A percentile compares a stretch with the other conserved stretches of the same genome.
Evolutionary conservation across 2,329 filamentous ascomycete species (phyloP).

Genomic region (Fusarium sp.): DNA sequence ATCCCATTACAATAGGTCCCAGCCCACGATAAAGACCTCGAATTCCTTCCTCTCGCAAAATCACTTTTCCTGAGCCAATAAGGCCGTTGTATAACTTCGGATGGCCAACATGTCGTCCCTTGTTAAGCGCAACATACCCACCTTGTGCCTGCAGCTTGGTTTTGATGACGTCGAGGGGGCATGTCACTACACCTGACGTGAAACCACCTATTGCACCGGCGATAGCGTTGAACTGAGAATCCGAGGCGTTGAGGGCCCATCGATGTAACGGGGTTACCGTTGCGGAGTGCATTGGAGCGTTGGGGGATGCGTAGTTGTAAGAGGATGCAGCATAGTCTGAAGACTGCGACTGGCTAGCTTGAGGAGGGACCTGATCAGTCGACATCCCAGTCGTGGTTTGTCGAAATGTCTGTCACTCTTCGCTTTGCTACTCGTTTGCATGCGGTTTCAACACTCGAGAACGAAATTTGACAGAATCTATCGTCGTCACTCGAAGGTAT

Average conservation of each 20-base stretch:
- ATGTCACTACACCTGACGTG: conserved; percentile 93
- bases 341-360: conserved; percentile 50
- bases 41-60: conserved; percentile 89
- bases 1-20: conserved; percentile 93
- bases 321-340: conserved; percentile 55
- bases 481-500: conserved; percentile 10
- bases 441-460: conserved; percentile 14
- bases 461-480: conserved; percentile 11
- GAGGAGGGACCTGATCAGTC: conserved; percentile 60
- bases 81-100: conserved; percentile 84
- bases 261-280: conserved; percentile 62
- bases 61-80: conserved; percentile 85
- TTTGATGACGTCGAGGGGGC: conserved; percentile 98
- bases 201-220: conserved; percentile 91
- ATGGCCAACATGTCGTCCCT: conserved; percentile 62
- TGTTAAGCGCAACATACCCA: conserved; percentile 73
- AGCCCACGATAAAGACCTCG: conserved; percentile 93
- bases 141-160: conserved; percentile 97
- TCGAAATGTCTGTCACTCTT: conserved; percentile 6
- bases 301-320: conserved; percentile 52
- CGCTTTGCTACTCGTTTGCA: conserved; percentile 18
- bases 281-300: conserved; percentile 51
- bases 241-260: conserved; percentile 68
- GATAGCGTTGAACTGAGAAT: conserved; percentile 81
- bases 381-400: conserved; percentile 54